Percentiles rank a stretch among this genome's conserved stretches.
phyloP scores from a whole-genome alignment of 345 rosid species.

The Passiflora organensis region DNA sequence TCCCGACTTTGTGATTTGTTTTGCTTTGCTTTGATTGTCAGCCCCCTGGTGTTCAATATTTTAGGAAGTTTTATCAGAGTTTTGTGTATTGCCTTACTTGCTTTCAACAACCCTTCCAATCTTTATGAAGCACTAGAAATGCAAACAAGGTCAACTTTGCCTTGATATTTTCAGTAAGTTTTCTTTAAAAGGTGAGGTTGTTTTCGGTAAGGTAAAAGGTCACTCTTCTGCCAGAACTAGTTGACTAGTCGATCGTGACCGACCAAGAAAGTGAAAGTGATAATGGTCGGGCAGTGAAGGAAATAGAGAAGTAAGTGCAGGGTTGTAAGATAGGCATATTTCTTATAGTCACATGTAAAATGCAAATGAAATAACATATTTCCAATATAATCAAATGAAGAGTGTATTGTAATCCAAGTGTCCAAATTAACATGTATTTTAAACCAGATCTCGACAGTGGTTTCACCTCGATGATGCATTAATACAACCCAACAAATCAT shows the following conservation, averaged over 20 bases:
- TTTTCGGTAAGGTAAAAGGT: slow-evolving; percentile 6
- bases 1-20: neutral
- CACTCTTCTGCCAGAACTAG: slow-evolving; percentile 22
- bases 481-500: too few species aligned
- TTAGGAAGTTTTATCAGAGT: too few species aligned
- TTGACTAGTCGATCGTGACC: slow-evolving; percentile 12
- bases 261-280: slow-evolving; percentile 9
- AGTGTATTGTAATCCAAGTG: too few species aligned
- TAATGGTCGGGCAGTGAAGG: slow-evolving; percentile 12
- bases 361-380: neutral
- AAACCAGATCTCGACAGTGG: too few species aligned
- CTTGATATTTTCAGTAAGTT: too few species aligned
- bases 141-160: slow-evolving; percentile 3
- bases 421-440: too few species aligned
- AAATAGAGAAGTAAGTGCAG: too few species aligned
- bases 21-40: neutral
- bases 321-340: slow-evolving; percentile 25
- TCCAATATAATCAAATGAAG: too few species aligned
- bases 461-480: too few species aligned
- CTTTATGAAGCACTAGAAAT: neutral
- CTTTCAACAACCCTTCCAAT: neutral
- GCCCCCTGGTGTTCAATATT: too few species aligned
- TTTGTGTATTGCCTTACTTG: neutral
- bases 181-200: neutral
- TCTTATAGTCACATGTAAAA: slow-evolving; percentile 4